Conservation (phyloP, 129 eudicot species). For the Flaveria brownii region DNA sequence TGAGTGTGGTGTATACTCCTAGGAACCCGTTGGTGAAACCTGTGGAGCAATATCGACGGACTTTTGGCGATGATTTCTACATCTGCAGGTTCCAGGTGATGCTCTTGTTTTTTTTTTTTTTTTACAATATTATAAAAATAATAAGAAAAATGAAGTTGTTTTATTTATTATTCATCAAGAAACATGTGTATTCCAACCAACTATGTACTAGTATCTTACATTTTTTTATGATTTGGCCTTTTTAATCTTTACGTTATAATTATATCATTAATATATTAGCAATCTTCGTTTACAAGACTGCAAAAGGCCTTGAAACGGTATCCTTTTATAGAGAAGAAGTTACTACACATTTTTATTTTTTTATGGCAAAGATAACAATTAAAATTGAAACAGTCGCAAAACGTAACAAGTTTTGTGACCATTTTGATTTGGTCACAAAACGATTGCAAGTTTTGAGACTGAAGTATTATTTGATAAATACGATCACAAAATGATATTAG, state of each 20-base stretch:
- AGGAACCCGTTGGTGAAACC: constrained; percentile 69
- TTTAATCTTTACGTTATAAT: background rate
- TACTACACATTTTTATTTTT: background rate
- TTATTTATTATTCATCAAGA: background rate
- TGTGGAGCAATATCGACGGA: constrained; percentile 34
- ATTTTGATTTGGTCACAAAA: too few species aligned
- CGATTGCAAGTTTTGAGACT: too few species aligned
- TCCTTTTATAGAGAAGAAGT: background rate
- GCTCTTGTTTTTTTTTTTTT: too few species aligned
- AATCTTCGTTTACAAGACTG: too few species aligned
- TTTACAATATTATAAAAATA: background rate
- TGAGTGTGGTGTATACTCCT: constrained; percentile 59
- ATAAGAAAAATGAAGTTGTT: background rate
- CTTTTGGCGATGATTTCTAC: constrained; percentile 63
- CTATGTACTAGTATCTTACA: background rate
- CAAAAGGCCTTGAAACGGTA: too few species aligned
- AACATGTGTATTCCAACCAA: constrained; percentile 17
- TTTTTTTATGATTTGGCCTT: background rate
- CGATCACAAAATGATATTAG: too few species aligned
- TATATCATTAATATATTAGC: background rate
- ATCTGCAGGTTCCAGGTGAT: constrained; percentile 60
- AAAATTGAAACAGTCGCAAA: too few species aligned
- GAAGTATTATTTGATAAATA: too few species aligned
- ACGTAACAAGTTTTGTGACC: too few species aligned
- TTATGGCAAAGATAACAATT: too few species aligned